Percentiles rank a stretch among this genome's conserved stretches.
These are phyloP conservation scores for Thielaviopsis populi DNA, from an alignment of 2,329 filamentous ascomycete genomes.

Conservation along the genomic window DNA sequence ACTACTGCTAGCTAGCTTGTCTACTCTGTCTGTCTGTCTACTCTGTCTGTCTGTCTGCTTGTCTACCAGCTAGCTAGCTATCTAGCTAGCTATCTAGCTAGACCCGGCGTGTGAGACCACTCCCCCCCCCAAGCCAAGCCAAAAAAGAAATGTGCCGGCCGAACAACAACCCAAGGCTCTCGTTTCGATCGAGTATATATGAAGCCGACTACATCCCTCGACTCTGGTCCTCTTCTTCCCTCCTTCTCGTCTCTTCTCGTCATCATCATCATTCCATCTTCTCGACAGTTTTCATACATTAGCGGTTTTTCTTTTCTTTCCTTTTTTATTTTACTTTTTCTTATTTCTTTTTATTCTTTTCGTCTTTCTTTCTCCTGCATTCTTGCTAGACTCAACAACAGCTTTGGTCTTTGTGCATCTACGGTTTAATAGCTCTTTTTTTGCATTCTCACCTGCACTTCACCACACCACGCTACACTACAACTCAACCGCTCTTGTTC, in stretches of 20 bases:
- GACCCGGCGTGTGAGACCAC: too few species aligned
- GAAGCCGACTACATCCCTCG: constrained; percentile 1
- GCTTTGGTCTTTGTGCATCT: constrained; percentile 1
- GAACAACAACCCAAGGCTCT: constrained; percentile 1
- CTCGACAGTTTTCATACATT: not conserved
- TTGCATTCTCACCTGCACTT: not conserved
- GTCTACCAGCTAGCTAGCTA: not conserved
- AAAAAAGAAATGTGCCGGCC: not conserved
- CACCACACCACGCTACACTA: not conserved
- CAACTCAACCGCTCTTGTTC: not conserved
- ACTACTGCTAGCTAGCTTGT: not conserved
- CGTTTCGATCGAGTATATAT: constrained; percentile 1
- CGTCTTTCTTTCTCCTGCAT: too few species aligned
- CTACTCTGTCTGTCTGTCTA: not conserved
- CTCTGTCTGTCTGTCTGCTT: too few species aligned
- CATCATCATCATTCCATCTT: not conserved
- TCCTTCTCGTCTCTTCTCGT: not conserved
- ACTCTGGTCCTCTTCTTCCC: too few species aligned
- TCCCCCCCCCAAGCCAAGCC: too few species aligned
- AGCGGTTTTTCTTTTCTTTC: not conserved
- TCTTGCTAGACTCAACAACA: too few species aligned
- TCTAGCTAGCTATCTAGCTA: too few species aligned
- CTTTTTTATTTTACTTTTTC: not conserved
- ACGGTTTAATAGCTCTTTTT: constrained; percentile 1
- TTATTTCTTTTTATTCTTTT: too few species aligned